Evolutionary conservation across 2,329 filamentous ascomycete genomes (phyloP).

Genomic region (Talaromyces verruculosus): DNA sequence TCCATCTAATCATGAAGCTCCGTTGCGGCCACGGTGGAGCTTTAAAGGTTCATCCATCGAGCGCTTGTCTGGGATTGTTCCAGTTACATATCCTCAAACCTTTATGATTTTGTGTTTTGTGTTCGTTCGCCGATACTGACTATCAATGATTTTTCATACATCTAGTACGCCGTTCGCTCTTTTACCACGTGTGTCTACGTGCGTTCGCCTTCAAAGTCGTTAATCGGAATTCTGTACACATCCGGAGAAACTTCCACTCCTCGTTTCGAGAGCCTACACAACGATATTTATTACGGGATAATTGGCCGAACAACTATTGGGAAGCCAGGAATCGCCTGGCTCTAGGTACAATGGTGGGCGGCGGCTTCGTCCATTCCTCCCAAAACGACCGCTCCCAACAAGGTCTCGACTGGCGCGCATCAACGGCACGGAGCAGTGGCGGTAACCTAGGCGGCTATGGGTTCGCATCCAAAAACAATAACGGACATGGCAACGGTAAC

Average conservation of each 20-base stretch:
- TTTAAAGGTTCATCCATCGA: neutral
- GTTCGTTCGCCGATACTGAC: neutral
- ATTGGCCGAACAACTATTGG: neutral
- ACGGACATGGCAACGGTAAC: constrained; percentile 43
- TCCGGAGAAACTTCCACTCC: neutral
- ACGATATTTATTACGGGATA: neutral
- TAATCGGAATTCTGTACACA: neutral
- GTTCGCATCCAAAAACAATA: constrained; percentile 28
- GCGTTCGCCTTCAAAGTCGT: neutral
- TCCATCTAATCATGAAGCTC: constrained; percentile 8
- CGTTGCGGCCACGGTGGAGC: constrained; percentile 22
- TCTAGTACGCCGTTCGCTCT: neutral
- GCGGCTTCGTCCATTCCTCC: constrained; percentile 60
- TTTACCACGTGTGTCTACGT: constrained; percentile 7
- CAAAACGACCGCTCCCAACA: constrained; percentile 69
- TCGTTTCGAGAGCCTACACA: neutral
- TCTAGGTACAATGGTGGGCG: constrained; percentile 2
- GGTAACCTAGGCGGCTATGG: constrained; percentile 41
- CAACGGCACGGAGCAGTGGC: constrained; percentile 36
- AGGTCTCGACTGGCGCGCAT: constrained; percentile 61
- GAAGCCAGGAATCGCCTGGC: neutral
- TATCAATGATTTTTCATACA: neutral
- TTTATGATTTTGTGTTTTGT: neutral
- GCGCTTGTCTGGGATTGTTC: neutral
- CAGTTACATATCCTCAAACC: neutral